Evolutionary conservation across 2,329 filamentous ascomycete genomes (phyloP).

Genomic region (Beauveria sp.): DNA sequence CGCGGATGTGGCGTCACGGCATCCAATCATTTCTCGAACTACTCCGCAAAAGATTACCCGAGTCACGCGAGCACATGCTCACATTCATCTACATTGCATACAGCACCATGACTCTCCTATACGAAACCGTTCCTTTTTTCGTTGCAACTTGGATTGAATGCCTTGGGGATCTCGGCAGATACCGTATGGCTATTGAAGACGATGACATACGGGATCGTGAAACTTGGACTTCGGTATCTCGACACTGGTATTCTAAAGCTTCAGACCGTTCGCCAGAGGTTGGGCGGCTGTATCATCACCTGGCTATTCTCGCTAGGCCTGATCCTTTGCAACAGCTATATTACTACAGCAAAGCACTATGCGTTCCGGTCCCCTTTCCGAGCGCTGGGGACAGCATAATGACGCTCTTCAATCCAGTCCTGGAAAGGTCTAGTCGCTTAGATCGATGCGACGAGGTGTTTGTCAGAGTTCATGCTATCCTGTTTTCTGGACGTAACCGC

Average conservation of each 20-base stretch:
- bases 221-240: conserved; percentile 71
- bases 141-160: conserved; percentile 92
- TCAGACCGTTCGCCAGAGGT: conserved; percentile 68
- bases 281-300: conserved; percentile 79
- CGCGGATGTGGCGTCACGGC: conserved; percentile 87
- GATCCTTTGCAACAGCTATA: conserved; percentile 64
- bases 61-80: conserved; percentile 80
- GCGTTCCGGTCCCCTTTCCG: conserved; percentile 57
- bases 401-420: conserved; percentile 57
- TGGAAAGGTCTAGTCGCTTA: conserved; percentile 31
- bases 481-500: conserved; percentile 47
- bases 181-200: conserved; percentile 85
- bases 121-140: conserved; percentile 78
- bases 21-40: conserved; percentile 82
- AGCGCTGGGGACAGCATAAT: conserved; percentile 64
- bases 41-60: conserved; percentile 64
- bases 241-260: conserved; percentile 78
- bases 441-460: conserved; percentile 47
- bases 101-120: conserved; percentile 78
- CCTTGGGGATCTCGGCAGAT: conserved; percentile 76
- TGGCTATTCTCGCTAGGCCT: conserved; percentile 69
- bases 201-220: conserved; percentile 68
- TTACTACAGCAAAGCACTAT: conserved; percentile 64
- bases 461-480: conserved; percentile 55
- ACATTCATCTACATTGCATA: conserved; percentile 86